phyloP scores from a whole-genome alignment of 2,329 filamentous ascomycete species.

The Seiridium unicorne region DNA sequence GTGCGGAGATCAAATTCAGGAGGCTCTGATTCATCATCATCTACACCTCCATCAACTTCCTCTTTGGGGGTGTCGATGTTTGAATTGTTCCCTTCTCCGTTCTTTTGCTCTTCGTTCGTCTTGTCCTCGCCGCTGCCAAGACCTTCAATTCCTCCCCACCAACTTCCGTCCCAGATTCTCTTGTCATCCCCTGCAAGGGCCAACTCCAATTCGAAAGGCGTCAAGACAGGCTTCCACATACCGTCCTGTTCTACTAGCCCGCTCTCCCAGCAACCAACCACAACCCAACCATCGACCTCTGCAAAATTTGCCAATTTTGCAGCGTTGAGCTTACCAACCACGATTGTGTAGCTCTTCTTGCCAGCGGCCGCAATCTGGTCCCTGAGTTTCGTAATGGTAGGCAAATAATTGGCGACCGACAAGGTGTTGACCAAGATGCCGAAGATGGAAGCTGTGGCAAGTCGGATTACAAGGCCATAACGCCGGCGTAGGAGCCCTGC shows the following conservation, averaged over 20 bases:
- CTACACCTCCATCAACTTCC: conserved; percentile 42
- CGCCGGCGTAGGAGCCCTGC: conserved; percentile 70
- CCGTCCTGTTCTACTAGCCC: conserved; percentile 84
- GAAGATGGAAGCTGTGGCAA: conserved; percentile 79
- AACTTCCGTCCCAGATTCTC: conserved; percentile 81
- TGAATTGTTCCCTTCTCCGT: conserved; percentile 14
- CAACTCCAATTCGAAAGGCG: conserved; percentile 87
- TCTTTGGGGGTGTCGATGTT: conserved; percentile 13
- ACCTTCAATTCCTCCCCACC: conserved; percentile 82
- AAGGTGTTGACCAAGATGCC: conserved; percentile 96
- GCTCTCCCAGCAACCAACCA: conserved; percentile 98
- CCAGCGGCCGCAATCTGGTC: conserved; percentile 72
- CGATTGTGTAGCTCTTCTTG: conserved; percentile 95
- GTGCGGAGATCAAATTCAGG: conserved; percentile 93
- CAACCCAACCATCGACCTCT: conserved; percentile 94
- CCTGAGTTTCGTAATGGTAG: conserved; percentile 73
- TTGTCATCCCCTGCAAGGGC: conserved; percentile 73
- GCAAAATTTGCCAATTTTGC: conserved; percentile 96
- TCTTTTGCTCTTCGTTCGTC: conserved; percentile 13
- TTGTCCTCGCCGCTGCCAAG: conserved; percentile 45
- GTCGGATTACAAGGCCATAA: conserved; percentile 80
- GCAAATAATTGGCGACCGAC: conserved; percentile 85
- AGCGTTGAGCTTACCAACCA: conserved; percentile 93
- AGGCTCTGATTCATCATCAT: conserved; percentile 71
- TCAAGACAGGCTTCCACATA: conserved; percentile 87